These are phyloP conservation scores for Ensete ventricosum DNA, from an alignment of 176 grass and related monocot species.

Conservation along the genomic window DNA sequence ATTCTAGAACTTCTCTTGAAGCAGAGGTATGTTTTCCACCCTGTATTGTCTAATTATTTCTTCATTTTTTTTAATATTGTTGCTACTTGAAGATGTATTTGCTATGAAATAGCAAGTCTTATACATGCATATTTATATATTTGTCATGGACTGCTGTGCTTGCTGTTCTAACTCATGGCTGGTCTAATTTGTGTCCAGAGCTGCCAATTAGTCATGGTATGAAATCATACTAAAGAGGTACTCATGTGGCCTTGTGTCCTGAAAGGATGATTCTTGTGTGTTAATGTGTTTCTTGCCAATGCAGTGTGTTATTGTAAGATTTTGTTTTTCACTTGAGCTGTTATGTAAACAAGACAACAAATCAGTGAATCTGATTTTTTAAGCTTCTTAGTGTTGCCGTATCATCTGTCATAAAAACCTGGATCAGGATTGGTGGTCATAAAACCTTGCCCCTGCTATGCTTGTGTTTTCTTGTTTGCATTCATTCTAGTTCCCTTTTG, in stretches of 20 bases:
- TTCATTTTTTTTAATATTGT: background rate
- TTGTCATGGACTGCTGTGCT: background rate
- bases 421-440: too few relatives aligned
- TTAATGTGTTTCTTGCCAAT: background rate
- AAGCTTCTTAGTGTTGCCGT: too few relatives aligned
- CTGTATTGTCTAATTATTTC: background rate
- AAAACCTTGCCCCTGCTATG: too few relatives aligned
- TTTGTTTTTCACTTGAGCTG: background rate
- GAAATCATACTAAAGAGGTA: too few relatives aligned
- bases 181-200: too few relatives aligned
- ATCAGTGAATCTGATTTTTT: too few relatives aligned
- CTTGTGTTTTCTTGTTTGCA: too few relatives aligned
- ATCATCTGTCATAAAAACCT: too few relatives aligned
- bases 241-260: too few relatives aligned
- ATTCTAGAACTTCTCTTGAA: conserved; percentile 93
- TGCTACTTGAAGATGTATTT: background rate
- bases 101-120: background rate
- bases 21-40: conserved; percentile 50
- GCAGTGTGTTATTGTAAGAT: background rate
- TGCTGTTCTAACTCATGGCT: too few relatives aligned
- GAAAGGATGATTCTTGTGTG: background rate
- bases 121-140: background rate
- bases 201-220: too few relatives aligned
- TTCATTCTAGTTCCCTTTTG: too few relatives aligned
- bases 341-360: background rate